These are phyloP conservation scores for Trichomonas tenax DNA, from an alignment of 208 protist species.

Conservation along the genomic window DNA sequence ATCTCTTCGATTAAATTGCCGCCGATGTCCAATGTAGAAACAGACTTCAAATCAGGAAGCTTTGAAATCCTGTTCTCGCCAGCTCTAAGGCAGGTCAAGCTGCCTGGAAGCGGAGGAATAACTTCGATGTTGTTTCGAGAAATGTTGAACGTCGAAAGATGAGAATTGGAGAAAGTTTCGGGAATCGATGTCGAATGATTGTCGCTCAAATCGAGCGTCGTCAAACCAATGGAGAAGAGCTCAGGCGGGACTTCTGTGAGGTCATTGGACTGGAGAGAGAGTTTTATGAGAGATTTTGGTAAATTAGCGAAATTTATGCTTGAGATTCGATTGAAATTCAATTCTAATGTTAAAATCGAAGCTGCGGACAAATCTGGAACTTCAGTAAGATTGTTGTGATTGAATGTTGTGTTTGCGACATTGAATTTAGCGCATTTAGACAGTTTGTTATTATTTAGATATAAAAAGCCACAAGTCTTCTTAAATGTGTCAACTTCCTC, in stretches of 20 bases:
- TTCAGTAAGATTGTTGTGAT: background rate
- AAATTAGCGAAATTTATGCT: background rate
- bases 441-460: background rate
- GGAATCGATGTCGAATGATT: background rate
- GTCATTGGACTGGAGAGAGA: background rate
- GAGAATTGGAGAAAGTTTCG: background rate
- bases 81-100: background rate
- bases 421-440: background rate
- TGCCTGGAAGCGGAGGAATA: background rate
- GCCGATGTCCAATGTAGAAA: background rate
- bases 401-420: background rate
- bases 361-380: background rate
- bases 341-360: background rate
- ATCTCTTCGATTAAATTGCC: background rate
- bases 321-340: background rate
- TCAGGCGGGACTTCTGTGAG: background rate
- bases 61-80: background rate
- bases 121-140: background rate
- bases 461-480: background rate
- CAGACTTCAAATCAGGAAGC: background rate
- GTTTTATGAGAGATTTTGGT: background rate
- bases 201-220: background rate
- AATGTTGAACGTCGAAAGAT: background rate
- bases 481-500: background rate
- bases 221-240: background rate